A percentile compares a stretch with the other conserved stretches of the same genome.
phyloP scores from a whole-genome alignment of 257 asterid genomes.

The Gentiana straminea region DNA sequence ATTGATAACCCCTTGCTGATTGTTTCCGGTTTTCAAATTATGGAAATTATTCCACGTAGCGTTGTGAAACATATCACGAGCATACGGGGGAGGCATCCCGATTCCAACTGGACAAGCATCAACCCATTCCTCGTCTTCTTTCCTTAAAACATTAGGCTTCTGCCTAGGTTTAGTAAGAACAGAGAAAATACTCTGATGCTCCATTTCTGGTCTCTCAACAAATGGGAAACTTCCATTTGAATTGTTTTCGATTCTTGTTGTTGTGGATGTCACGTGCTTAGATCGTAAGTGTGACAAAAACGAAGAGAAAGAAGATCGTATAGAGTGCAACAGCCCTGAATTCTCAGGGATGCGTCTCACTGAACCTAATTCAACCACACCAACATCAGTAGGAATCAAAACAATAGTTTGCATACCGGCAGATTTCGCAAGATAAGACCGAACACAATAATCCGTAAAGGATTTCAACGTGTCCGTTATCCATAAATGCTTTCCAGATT shows the following conservation, averaged over 20 bases:
- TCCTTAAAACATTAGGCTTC: conserved; percentile 25
- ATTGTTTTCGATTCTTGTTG: conserved; percentile 26
- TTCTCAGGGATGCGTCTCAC: conserved; percentile 64
- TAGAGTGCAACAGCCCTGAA: conserved; percentile 37
- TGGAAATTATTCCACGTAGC: conserved; percentile 28
- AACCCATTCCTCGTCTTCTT: conserved; percentile 28
- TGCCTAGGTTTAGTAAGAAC: conserved; percentile 29
- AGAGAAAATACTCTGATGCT: conserved; percentile 50
- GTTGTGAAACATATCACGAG: conserved; percentile 36
- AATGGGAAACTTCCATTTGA: conserved; percentile 13
- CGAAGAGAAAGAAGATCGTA: conserved; percentile 52
- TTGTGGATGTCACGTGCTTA: conserved; percentile 33
- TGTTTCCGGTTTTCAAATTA: conserved; percentile 26
- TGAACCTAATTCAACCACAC: conserved; percentile 92
- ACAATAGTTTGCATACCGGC: conserved; percentile 87
- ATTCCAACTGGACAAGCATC: conserved; percentile 28
- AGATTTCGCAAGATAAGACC: conserved; percentile 73
- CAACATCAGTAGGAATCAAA: conserved; percentile 73
- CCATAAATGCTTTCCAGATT: conserved; percentile 60
- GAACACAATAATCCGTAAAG: conserved; percentile 48
- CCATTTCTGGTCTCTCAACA: conserved; percentile 23
- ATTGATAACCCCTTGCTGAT: conserved; percentile 18
- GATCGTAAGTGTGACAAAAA: conserved; percentile 28
- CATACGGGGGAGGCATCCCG: conserved; percentile 24
- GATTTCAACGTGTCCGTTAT: conserved; percentile 42